Conservation (phyloP, 441 rosid genomes). For the Rhodomyrtus psidioides region DNA sequence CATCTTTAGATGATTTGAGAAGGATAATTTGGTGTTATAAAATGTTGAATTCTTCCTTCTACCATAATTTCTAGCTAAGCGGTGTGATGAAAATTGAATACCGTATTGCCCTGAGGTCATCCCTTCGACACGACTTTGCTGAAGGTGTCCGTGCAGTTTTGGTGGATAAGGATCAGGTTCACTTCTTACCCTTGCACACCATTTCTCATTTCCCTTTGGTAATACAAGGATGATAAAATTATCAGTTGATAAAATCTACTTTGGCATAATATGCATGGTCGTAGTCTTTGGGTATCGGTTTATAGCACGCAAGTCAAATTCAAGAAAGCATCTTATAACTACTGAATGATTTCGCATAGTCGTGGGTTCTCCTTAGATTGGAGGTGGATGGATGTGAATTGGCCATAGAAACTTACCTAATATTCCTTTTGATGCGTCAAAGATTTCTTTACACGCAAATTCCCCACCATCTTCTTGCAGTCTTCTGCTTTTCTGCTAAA, state of each 20-base stretch:
- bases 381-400: neutral
- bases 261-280: neutral
- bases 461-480: neutral
- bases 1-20: neutral
- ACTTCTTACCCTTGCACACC: neutral
- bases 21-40: neutral
- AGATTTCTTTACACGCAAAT: neutral
- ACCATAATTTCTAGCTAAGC: constrained; percentile 28
- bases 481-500: neutral
- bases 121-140: constrained; percentile 65
- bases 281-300: neutral
- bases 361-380: neutral
- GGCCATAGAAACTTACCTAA: neutral
- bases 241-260: neutral
- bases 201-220: neutral
- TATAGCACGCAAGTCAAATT: neutral
- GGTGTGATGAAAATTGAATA: constrained; percentile 89
- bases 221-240: neutral
- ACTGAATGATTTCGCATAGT: neutral
- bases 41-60: neutral
- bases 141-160: constrained; percentile 95
- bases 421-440: neutral
- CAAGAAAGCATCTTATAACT: neutral
- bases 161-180: constrained; percentile 94
- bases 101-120: constrained; percentile 67